phyloP scores from a whole-genome alignment of 169 alveolate species.

The Eimeria zaria region DNA sequence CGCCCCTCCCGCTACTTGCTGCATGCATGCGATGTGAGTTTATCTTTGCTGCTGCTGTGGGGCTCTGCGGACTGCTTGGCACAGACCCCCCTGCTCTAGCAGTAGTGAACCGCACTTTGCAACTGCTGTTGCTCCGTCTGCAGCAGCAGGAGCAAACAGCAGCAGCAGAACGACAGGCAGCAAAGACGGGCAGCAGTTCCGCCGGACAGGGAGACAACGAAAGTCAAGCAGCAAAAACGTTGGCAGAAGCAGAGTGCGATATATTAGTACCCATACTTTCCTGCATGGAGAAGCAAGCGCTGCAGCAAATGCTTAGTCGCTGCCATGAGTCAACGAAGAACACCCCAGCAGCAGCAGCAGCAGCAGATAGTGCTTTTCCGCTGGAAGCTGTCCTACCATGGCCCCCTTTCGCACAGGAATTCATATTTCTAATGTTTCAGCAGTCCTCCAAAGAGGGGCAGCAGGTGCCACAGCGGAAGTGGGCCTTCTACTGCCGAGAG shows the following conservation, averaged over 20 bases:
- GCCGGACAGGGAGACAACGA: neutral
- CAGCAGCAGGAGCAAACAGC: conserved; percentile 68
- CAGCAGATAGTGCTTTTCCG: conserved; percentile 1
- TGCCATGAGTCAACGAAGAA: neutral
- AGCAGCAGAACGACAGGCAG: neutral
- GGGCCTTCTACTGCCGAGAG: conserved; percentile 65
- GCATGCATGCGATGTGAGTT: conserved; percentile 69
- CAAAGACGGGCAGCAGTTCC: neutral
- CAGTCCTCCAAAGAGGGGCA: neutral
- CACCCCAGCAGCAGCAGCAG: neutral
- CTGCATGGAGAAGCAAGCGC: conserved; percentile 62
- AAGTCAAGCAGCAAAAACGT: neutral
- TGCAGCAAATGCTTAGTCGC: conserved; percentile 54
- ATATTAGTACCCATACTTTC: conserved; percentile 50
- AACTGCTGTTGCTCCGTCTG: conserved; percentile 48
- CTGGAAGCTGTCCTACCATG: conserved; percentile 46
- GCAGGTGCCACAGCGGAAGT: neutral
- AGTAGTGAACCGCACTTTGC: conserved; percentile 40
- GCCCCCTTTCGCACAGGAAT: conserved; percentile 76
- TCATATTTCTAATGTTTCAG: neutral
- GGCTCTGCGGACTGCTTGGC: conserved; percentile 57
- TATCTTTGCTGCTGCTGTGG: conserved; percentile 56
- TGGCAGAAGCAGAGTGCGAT: conserved; percentile 59
- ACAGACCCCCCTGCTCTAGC: conserved; percentile 67
- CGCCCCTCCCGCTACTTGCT: conserved; percentile 56